Evolutionary conservation across 192 early-diverging fungal genomes (phyloP).

Genomic region (Geranomyces michiganensis): DNA sequence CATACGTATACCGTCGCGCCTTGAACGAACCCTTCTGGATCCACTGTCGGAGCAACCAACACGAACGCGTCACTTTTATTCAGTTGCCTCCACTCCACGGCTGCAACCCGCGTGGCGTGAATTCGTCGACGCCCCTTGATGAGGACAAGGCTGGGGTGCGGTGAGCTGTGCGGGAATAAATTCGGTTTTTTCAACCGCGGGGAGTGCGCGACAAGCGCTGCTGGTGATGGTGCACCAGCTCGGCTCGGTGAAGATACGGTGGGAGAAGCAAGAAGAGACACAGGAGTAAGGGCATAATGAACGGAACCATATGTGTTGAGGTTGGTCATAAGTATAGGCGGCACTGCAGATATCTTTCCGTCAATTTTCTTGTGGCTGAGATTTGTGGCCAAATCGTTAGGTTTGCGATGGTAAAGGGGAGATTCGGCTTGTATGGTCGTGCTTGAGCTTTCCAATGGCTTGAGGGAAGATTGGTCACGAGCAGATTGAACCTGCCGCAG

Average conservation of each 20-base stretch:
- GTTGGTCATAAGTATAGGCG: too few species aligned
- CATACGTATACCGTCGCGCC: constrained; percentile 33
- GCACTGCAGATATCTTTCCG: too few species aligned
- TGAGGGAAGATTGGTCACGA: too few species aligned
- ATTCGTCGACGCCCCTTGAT: constrained; percentile 41
- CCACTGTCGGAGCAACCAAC: constrained; percentile 21
- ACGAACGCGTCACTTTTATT: constrained; percentile 38
- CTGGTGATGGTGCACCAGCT: not conserved
- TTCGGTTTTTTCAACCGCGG: not conserved
- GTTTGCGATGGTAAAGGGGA: too few species aligned
- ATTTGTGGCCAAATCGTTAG: too few species aligned
- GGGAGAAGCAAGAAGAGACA: not conserved
- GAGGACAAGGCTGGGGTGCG: constrained; percentile 11
- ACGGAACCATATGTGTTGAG: too few species aligned
- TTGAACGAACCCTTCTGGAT: constrained; percentile 6
- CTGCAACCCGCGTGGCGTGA: constrained; percentile 19
- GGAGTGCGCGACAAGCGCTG: not conserved
- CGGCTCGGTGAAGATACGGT: not conserved
- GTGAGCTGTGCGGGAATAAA: not conserved
- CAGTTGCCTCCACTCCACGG: not conserved
- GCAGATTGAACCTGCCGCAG: not conserved
- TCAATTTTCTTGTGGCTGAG: too few species aligned
- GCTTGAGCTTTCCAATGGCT: too few species aligned
- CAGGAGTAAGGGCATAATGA: not conserved
- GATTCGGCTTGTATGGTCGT: too few species aligned